Base-by-base conservation (phyloP, 2,329 filamentous ascomycete species). In the Cercospora nicotianae region DNA sequence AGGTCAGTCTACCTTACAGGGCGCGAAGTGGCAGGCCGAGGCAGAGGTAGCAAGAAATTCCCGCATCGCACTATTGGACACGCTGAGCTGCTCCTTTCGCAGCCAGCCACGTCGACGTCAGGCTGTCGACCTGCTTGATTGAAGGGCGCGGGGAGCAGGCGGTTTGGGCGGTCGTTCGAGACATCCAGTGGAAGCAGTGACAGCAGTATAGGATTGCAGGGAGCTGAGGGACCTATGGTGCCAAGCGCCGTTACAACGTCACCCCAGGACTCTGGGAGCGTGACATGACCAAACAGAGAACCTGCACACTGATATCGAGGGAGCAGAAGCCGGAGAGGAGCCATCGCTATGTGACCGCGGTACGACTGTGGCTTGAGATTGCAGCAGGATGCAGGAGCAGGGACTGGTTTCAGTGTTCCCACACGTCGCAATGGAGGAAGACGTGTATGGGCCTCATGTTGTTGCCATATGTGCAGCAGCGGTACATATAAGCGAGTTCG, bases 41-140 rank as follows among this genome's bases (percentile, higher is more conserved):
- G 73, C 10, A 72, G 69, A 53, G 65, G 73, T 6, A 73, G 72
- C 55, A 71, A 33, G 61, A 74, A 74, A 31, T 60, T 70, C 3
- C 67, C 74, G 42, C 72, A 73, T 53, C 63, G 70, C 13, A 39
- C 64, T 5, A 68, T 72, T 63, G 72, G 68, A 45, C 67, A 64
- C 13, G 30, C 58, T 10, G 58, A 69, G 33, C 65, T 73, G 9
- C 64, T 75, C 16, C 69, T 64, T 20, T 70, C 64, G 5, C 72
- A 74, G 73, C 71, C 62, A 71, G 74, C 65, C 72, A 74, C 42
- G 69, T 75, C 53, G 74, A 73, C 62, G 72, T 74, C 26, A 68
- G 70, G 64, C 72, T 72, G 20, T 70, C 7, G 72, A 75, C 42
- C 66, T 73, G 12, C 64, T 73, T 3, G 72, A 74, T 63, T 73